Percentiles rank a stretch among this genome's conserved stretches.
These are phyloP conservation scores for Fusarium sambucinum DNA, from an alignment of 2,329 filamentous ascomycete species.

Conservation along the genomic window DNA sequence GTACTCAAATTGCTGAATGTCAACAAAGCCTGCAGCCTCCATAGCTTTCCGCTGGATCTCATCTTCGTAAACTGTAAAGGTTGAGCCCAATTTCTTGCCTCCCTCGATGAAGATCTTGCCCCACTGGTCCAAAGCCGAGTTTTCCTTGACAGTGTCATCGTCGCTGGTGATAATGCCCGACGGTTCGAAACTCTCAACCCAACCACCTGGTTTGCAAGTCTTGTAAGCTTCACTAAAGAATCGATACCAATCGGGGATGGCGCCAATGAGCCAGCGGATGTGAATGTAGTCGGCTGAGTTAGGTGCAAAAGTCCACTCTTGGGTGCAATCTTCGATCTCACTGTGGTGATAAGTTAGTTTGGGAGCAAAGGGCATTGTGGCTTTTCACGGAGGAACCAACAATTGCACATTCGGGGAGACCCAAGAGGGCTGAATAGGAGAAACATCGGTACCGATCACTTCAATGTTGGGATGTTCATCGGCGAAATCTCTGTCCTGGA, in stretches of 20 bases:
- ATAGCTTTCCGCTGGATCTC: slow-evolving; percentile 12
- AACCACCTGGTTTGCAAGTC: slow-evolving; percentile 17
- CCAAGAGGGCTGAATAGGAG: slow-evolving; percentile 18
- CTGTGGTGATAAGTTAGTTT: neutral
- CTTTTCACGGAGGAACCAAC: neutral
- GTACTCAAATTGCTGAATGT: slow-evolving; percentile 13
- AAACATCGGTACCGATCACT: slow-evolving; percentile 19
- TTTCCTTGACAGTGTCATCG: slow-evolving; percentile 14
- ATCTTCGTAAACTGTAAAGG: slow-evolving; percentile 4
- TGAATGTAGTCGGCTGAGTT: slow-evolving; percentile 22
- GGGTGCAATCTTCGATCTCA: slow-evolving; percentile 24
- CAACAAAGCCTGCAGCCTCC: slow-evolving; percentile 22
- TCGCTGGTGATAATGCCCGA: slow-evolving; percentile 14
- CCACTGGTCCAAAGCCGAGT: slow-evolving; percentile 16
- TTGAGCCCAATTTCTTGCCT: slow-evolving; percentile 9
- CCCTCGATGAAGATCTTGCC: slow-evolving; percentile 22
- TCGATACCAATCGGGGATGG: slow-evolving; percentile 15
- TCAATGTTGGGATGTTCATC: slow-evolving; percentile 14
- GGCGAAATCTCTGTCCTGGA: neutral
- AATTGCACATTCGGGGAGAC: slow-evolving; percentile 18
- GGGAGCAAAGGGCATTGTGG: fast-evolving
- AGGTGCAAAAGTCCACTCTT: slow-evolving; percentile 22
- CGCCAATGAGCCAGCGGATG: slow-evolving; percentile 14
- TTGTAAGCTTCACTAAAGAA: slow-evolving; percentile 18
- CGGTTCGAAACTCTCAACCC: slow-evolving; percentile 16